Base-by-base conservation (phyloP, 306 rosid genomes). In the Dryas alaskensis region DNA sequence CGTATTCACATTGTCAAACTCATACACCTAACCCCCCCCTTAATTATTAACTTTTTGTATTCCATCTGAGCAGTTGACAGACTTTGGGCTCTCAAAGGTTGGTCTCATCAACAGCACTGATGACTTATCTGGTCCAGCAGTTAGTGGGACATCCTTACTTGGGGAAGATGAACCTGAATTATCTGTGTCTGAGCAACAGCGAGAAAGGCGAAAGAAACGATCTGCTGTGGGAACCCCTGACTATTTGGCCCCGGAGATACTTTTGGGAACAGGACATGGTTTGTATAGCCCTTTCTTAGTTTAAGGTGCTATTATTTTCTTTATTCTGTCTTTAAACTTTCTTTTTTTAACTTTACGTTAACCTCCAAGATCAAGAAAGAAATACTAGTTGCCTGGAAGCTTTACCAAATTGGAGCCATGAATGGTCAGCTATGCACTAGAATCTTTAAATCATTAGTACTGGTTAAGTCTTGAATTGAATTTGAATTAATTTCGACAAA, bases 261-360 rank as follows among this genome's bases (percentile, higher is more conserved):
- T 95, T 71, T 82, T 95, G 86, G 99, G 99, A 86, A 95, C 99
- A 65, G 97, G 99, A 85, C 99, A 95, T 82, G 99, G 99, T 95
- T 86, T 45, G 97, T 90, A 89, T 91, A 73, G 77, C 74, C 73
- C 51, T 81, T 84, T 81, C 72, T 73, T 54, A 64, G 79, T 86
- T 79, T 85, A 79, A 91, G 88, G 89, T 85, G 87, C 86, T 81
- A 74, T 73, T 54, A 60, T 77, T 83, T 78, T 75, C 86, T 82
- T 78, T 73, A 67, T 39, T 49, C 57, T 65, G 8, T 75, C 60
- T 76, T 62, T 37, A 19, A 73, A 49, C 64, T 25, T 37, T 0
- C 22, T 22, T 22, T 22, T 22, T 62, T 72, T 8, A 44, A 44
- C 69, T 75, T 72, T 45, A 39, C 39, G 63, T 80, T 75, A 73